Evolutionary conservation across 305 asterid genomes (phyloP).

Genomic region (Rubia peregrina): DNA sequence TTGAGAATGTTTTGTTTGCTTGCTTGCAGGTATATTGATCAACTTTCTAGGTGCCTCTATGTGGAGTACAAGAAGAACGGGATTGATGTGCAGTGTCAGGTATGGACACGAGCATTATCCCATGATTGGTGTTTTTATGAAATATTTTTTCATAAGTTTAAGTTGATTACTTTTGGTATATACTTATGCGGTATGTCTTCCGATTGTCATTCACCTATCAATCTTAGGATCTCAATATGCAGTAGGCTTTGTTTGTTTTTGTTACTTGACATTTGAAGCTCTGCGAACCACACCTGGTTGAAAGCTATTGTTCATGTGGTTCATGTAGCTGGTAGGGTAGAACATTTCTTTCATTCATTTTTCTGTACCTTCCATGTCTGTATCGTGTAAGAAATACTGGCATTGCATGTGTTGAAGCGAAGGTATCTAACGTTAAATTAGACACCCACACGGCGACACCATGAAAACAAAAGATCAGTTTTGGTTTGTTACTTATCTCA

Average conservation of each 20-base stretch:
- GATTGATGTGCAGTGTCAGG: slow-evolving; percentile 99
- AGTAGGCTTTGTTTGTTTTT: not conserved
- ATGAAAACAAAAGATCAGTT: not conserved
- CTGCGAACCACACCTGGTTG: not conserved
- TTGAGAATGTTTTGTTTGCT: not conserved
- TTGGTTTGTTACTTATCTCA: not conserved
- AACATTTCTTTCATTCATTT: not conserved
- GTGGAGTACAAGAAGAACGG: slow-evolving; percentile 96
- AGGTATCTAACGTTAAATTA: not conserved
- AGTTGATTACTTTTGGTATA: not conserved
- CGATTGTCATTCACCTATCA: not conserved
- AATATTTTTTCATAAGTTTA: not conserved
- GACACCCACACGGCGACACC: not conserved
- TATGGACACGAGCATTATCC: slow-evolving; percentile 12
- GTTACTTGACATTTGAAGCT: not conserved
- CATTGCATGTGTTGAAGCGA: not conserved
- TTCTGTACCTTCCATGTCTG: not conserved
- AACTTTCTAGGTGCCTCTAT: slow-evolving; percentile 84
- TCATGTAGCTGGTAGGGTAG: not conserved
- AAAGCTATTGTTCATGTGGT: not conserved
- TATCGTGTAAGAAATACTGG: not conserved
- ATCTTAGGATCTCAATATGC: not conserved
- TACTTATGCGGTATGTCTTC: not conserved
- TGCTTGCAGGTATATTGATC: slow-evolving; percentile 69
- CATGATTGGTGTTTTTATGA: not conserved